Evolutionary conservation across 2,329 filamentous ascomycete species (phyloP).

Genomic region (Nigrospora osmanthi): DNA sequence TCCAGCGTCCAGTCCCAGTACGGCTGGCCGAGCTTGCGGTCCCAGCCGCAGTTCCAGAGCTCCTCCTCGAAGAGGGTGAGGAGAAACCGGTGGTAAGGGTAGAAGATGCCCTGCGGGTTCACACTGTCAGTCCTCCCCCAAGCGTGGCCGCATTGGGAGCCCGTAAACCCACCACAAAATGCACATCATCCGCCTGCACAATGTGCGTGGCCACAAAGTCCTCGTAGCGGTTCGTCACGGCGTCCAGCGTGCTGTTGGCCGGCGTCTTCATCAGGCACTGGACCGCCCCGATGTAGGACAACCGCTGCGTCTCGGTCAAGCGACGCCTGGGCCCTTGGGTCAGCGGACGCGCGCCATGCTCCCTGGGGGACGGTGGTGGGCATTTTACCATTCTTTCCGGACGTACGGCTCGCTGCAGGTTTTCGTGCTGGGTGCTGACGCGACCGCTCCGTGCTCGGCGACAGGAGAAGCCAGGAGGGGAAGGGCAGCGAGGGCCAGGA

Average conservation of each 20-base stretch:
- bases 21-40: conserved; percentile 9
- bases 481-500: not conserved
- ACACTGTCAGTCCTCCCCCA: not conserved
- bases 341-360: not conserved
- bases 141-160: conserved; percentile 5
- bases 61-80: conserved; percentile 14
- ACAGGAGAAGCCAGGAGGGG: not conserved
- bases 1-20: conserved; percentile 12
- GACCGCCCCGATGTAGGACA: conserved; percentile 4
- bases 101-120: conserved; percentile 3
- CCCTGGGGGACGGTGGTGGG: not conserved
- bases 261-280: conserved; percentile 5
- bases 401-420: not conserved
- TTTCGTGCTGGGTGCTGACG: not conserved
- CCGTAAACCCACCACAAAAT: conserved; percentile 7
- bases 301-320: conserved; percentile 1
- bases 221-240: conserved; percentile 14
- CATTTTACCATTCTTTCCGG: not conserved
- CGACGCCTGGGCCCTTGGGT: not conserved
- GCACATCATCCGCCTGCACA: conserved; percentile 11
- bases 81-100: conserved; percentile 4
- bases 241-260: conserved; percentile 1
- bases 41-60: conserved; percentile 13
- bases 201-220: conserved; percentile 18
- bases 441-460: not conserved